A percentile compares a stretch with the other conserved stretches of the same genome.
phyloP scores from a whole-genome alignment of 805 yeast genomes.

The Saccharomycopsis sp. region DNA sequence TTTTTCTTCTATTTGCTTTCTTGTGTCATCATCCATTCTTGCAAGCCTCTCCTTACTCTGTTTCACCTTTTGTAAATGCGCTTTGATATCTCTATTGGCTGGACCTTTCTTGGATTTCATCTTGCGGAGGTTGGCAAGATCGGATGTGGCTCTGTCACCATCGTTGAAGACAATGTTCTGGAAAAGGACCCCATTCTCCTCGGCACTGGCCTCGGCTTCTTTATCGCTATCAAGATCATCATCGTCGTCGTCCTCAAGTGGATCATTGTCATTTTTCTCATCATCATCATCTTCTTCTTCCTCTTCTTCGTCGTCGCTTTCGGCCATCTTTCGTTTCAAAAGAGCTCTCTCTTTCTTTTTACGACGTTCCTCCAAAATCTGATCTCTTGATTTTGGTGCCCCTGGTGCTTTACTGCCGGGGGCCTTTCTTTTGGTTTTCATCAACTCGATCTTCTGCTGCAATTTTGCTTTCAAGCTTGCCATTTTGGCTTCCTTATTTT shows the following conservation, averaged over 20 bases:
- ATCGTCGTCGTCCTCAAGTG: slow-evolving; percentile 26
- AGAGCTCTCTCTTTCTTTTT: slow-evolving; percentile 30
- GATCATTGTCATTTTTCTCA: slow-evolving; percentile 31
- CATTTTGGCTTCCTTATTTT: slow-evolving; percentile 43
- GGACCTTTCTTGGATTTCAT: slow-evolving; percentile 71
- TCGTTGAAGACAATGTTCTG: slow-evolving; percentile 78
- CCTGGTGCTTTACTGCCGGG: slow-evolving; percentile 77
- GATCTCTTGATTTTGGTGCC: slow-evolving; percentile 80
- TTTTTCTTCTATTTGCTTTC: slow-evolving; percentile 54
- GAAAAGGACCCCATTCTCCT: slow-evolving; percentile 46
- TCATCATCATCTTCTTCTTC: slow-evolving; percentile 27
- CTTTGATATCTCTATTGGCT: slow-evolving; percentile 71
- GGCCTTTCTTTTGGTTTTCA: slow-evolving; percentile 82
- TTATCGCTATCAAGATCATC: too few relatives aligned
- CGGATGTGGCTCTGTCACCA: slow-evolving; percentile 72
- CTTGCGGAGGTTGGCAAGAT: slow-evolving; percentile 49
- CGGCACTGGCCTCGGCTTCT: slow-evolving; percentile 23
- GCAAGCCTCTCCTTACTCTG: slow-evolving; percentile 58
- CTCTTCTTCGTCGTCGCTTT: slow-evolving; percentile 27
- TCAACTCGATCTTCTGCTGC: slow-evolving; percentile 55
- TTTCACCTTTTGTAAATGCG: slow-evolving; percentile 71
- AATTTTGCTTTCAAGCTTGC: slow-evolving; percentile 70
- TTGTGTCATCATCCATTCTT: slow-evolving; percentile 50
- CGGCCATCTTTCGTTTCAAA: slow-evolving; percentile 28
- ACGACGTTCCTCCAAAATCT: slow-evolving; percentile 58